A percentile compares a stretch with the other conserved stretches of the same genome.
phyloP scores from a whole-genome alignment of 768 basidiomycete genomes.

The Tulasnella sp. region DNA sequence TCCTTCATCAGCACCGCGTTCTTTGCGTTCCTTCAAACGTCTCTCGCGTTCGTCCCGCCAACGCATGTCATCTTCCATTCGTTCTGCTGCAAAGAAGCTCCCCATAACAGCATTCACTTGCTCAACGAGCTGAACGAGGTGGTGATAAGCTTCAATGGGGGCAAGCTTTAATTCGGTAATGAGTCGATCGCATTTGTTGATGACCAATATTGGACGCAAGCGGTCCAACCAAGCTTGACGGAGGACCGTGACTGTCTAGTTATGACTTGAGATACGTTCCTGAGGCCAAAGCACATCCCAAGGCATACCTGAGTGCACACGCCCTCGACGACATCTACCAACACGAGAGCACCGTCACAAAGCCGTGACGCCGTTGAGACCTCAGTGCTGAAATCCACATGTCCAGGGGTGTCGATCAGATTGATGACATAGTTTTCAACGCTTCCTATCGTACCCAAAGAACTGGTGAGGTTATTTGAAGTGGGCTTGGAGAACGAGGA shows the following conservation, averaged over 20 bases:
- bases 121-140: constrained; percentile 86
- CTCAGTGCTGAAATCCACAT: constrained; percentile 97
- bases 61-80: constrained; percentile 92
- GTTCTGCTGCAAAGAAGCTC: constrained; percentile 83
- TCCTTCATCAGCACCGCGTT: constrained; percentile 55
- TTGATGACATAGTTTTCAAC: constrained; percentile 77
- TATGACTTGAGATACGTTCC: background rate
- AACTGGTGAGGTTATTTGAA: background rate
- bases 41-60: constrained; percentile 91
- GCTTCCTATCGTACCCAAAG: constrained; percentile 32
- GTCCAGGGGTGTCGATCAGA: constrained; percentile 97
- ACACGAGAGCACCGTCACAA: constrained; percentile 90
- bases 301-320: constrained; percentile 86
- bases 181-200: constrained; percentile 94
- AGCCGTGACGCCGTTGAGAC: constrained; percentile 90
- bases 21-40: constrained; percentile 68
- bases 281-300: background rate
- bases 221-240: constrained; percentile 90
- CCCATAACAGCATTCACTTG: constrained; percentile 99
- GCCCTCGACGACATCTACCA: constrained; percentile 96
- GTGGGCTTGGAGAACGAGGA: background rate
- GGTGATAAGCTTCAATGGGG: constrained; percentile 88
- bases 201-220: constrained; percentile 82
- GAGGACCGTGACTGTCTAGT: constrained; percentile 87
- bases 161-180: constrained; percentile 88